Conservation (phyloP, 768 basidiomycete genomes). For the Thelephora ganbajun region DNA sequence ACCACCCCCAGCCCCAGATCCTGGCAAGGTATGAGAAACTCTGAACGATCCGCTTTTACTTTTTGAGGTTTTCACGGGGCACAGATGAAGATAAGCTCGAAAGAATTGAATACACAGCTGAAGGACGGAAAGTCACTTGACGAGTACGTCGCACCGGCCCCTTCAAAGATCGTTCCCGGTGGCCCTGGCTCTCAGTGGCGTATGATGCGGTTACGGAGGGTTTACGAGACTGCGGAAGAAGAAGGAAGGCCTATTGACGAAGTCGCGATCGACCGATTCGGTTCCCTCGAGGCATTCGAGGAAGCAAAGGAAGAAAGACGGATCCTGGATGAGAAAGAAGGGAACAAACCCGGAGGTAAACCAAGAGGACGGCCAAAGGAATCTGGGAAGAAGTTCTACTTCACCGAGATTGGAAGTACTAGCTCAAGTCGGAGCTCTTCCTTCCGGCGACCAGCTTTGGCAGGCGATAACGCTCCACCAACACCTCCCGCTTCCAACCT, state of each 20-base stretch:
- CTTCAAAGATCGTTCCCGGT: conserved; percentile 54
- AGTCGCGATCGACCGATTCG: conserved; percentile 82
- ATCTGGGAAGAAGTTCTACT: conserved; percentile 45
- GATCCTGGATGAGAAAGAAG: conserved; percentile 72
- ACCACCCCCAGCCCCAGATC: conserved; percentile 43
- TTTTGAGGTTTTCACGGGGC: conserved; percentile 12
- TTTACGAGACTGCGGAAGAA: conserved; percentile 85
- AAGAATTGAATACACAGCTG: conserved; percentile 49
- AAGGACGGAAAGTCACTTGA: conserved; percentile 25
- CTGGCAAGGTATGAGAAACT: conserved; percentile 45
- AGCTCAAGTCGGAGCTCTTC: conserved; percentile 71
- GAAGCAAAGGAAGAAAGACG: conserved; percentile 81
- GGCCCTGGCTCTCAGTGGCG: conserved; percentile 94
- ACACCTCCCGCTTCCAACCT: conserved; percentile 34
- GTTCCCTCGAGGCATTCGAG: conserved; percentile 70
- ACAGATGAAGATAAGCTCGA: conserved; percentile 47
- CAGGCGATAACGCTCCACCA: conserved; percentile 34
- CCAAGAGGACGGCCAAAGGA: conserved; percentile 17
- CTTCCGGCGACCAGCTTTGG: conserved; percentile 65
- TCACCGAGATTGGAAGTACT: conserved; percentile 51
- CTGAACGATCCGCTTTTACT: conserved; percentile 2
- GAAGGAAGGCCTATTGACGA: conserved; percentile 60
- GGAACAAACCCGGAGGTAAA: conserved; percentile 30
- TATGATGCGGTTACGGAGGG: conserved; percentile 88
- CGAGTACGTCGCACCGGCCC: conserved; percentile 26